A percentile compares a stretch with the other conserved stretches of the same genome.
These are phyloP conservation scores for Tricholomella constricta DNA, from an alignment of 768 basidiomycete genomes.

Conservation along the genomic window DNA sequence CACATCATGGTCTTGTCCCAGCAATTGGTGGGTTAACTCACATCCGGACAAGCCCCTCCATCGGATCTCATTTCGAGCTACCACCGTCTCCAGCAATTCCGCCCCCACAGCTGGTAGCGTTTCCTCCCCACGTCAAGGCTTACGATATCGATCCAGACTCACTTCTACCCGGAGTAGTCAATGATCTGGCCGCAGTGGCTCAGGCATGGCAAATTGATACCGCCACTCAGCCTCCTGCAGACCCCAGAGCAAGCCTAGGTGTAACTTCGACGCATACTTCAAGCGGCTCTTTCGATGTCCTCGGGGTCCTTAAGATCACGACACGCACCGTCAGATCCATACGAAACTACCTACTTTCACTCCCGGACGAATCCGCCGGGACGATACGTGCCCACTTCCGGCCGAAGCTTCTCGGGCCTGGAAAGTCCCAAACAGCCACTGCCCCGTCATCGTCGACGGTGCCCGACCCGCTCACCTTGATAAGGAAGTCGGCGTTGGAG, in stretches of 20 bases:
- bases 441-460: constrained; percentile 32
- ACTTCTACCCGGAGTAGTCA: constrained; percentile 73
- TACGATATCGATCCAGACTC: constrained; percentile 77
- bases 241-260: neutral
- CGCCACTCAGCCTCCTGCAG: neutral
- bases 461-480: constrained; percentile 63
- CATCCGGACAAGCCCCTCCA: constrained; percentile 42
- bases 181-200: constrained; percentile 70
- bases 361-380: constrained; percentile 73
- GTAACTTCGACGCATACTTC: neutral
- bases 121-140: constrained; percentile 60
- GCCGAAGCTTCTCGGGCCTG: constrained; percentile 43
- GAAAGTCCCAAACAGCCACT: constrained; percentile 37
- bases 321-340: constrained; percentile 81
- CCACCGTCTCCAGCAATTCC: constrained; percentile 71
- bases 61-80: constrained; percentile 55
- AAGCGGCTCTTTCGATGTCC: constrained; percentile 52
- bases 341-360: constrained; percentile 78
- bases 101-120: constrained; percentile 40
- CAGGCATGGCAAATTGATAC: constrained; percentile 58
- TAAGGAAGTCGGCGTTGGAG: constrained; percentile 80
- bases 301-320: constrained; percentile 73
- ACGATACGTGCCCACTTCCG: constrained; percentile 61
- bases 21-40: constrained; percentile 67
- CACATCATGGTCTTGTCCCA: constrained; percentile 67